Evolutionary conservation across 164 flowering plant species (phyloP).

Genomic region (Magnolia officinalis): DNA sequence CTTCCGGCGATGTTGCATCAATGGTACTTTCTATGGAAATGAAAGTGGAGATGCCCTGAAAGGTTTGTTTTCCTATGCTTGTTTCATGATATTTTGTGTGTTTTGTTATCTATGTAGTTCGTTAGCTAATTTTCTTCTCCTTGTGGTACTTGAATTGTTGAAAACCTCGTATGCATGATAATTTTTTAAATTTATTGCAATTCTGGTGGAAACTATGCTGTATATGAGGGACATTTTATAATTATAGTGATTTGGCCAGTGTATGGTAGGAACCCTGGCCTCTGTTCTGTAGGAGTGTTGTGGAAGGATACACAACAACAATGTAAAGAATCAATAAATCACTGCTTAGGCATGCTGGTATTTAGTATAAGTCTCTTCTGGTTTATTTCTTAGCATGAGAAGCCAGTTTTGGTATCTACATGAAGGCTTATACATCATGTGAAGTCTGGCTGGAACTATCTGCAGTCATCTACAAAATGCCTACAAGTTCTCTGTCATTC

Average conservation of each 20-base stretch:
- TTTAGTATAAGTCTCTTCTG: too few species aligned
- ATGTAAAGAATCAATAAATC: neutral
- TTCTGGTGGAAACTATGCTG: too few species aligned
- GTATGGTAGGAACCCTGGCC: neutral
- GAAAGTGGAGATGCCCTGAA: constrained; percentile 87
- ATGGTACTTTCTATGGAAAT: constrained; percentile 78
- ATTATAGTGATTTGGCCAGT: neutral
- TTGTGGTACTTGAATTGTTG: neutral
- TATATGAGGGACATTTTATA: too few species aligned
- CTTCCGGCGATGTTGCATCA: constrained; percentile 86
- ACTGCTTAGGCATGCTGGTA: neutral
- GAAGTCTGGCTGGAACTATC: neutral
- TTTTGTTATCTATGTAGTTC: neutral
- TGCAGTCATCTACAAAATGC: neutral
- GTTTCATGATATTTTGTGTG: neutral
- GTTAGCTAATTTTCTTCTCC: neutral
- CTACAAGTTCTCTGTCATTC: neutral
- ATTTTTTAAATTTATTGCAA: too few species aligned
- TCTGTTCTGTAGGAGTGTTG: neutral
- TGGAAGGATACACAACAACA: neutral
- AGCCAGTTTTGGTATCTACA: neutral
- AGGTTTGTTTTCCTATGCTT: constrained; percentile 45
- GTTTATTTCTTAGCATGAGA: neutral
- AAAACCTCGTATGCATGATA: neutral
- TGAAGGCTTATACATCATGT: neutral